Evolutionary conservation across 129 eudicot species (phyloP).

Genomic region (Deinandra increscens): DNA sequence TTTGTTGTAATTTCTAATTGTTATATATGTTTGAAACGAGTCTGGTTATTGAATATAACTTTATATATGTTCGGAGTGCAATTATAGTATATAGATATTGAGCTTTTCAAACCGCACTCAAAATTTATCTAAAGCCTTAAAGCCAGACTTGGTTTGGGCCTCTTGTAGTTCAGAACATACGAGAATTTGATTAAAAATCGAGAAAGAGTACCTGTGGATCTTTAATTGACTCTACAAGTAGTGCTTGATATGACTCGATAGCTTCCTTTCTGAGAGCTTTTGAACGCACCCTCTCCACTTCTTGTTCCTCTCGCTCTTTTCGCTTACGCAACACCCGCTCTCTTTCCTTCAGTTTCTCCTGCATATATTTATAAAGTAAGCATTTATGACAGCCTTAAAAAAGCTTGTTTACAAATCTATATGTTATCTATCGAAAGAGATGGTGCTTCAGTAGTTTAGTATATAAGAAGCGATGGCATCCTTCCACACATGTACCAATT

Average conservation of each 20-base stretch:
- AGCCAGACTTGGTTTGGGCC: neutral
- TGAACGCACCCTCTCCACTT: constrained; percentile 87
- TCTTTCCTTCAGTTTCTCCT: constrained; percentile 90
- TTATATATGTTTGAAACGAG: neutral
- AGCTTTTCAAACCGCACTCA: neutral
- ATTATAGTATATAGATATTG: neutral
- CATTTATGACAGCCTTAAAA: constrained; percentile 15
- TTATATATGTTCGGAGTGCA: neutral
- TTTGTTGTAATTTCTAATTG: neutral
- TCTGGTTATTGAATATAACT: neutral
- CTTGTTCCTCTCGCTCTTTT: constrained; percentile 98
- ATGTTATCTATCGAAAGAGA: neutral
- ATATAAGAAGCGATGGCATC: neutral
- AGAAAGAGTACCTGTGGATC: constrained; percentile 71
- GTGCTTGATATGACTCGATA: constrained; percentile 90
- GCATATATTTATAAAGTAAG: neutral
- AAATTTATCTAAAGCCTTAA: constrained; percentile 1
- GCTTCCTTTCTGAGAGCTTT: constrained; percentile 94
- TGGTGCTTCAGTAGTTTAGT: neutral
- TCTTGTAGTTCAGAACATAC: constrained; percentile 5
- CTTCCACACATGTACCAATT: neutral
- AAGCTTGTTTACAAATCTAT: constrained; percentile 2
- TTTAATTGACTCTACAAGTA: constrained; percentile 91
- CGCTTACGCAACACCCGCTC: constrained; percentile 80
- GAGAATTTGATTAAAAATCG: neutral